These are phyloP conservation scores for Scheffersomyces spartinae DNA, from an alignment of 805 yeast species.

Conservation along the genomic window DNA sequence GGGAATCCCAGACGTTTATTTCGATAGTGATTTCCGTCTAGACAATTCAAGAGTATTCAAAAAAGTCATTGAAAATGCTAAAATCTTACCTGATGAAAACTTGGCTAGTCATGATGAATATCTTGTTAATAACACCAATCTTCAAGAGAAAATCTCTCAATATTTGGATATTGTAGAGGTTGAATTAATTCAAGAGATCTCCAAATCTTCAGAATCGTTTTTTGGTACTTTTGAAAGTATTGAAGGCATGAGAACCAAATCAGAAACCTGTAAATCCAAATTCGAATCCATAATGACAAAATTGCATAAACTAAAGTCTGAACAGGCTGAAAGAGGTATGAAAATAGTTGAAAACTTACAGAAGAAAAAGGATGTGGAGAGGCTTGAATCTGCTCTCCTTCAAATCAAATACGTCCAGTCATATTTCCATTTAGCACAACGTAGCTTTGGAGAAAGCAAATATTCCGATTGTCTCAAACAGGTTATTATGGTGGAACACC, in stretches of 20 bases:
- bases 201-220: conserved; percentile 74
- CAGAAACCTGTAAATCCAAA: conserved; percentile 37
- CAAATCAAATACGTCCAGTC: conserved; percentile 34
- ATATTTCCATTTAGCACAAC: conserved; percentile 14
- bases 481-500: too few relatives aligned
- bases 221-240: conserved; percentile 77
- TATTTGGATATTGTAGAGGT: conserved; percentile 81
- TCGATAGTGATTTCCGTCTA: conserved; percentile 56
- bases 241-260: conserved; percentile 45
- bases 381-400: conserved; percentile 47
- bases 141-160: conserved; percentile 72
- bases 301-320: conserved; percentile 33
- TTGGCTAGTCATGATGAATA: conserved; percentile 9
- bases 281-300: conserved; percentile 35
- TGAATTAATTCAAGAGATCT: conserved; percentile 69
- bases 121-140: conserved; percentile 37
- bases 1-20: conserved; percentile 57
- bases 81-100: conserved; percentile 24
- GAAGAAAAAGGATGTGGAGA: conserved; percentile 47
- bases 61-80: conserved; percentile 53
- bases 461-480: too few relatives aligned
- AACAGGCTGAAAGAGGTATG: conserved; percentile 40
- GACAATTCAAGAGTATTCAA: conserved; percentile 84
- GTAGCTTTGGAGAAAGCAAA: too few relatives aligned
- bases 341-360: conserved; percentile 36